phyloP scores from a whole-genome alignment of 371 early-diverging fungal genomes.

The Catenaria anguillulae region DNA sequence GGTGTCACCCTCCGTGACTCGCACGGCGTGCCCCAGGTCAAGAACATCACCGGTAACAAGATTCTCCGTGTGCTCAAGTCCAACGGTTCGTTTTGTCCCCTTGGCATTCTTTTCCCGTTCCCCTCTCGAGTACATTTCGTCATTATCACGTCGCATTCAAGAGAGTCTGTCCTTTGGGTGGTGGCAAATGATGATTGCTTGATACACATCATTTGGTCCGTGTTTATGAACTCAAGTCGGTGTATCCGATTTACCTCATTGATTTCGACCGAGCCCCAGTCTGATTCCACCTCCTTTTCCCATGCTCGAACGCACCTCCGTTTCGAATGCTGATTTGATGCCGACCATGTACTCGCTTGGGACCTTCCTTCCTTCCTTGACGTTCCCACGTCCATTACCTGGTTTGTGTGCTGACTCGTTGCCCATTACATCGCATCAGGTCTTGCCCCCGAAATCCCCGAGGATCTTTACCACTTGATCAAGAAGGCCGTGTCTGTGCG shows the following conservation, averaged over 20 bases:
- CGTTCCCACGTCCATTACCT: not conserved
- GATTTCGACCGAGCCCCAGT: not conserved
- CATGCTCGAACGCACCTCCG: too few relatives aligned
- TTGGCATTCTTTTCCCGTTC: conserved; percentile 7
- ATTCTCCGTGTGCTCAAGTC: conserved; percentile 84
- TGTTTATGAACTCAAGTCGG: conserved; percentile 4
- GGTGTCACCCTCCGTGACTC: conserved; percentile 97
- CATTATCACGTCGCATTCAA: too few relatives aligned
- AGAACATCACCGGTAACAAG: conserved; percentile 90
- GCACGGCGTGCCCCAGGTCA: conserved; percentile 96
- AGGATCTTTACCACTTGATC: conserved; percentile 98
- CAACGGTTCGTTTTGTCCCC: conserved; percentile 33
- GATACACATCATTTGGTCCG: conserved; percentile 10
- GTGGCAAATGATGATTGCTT: conserved; percentile 3
- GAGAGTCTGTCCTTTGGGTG: conserved; percentile 4
- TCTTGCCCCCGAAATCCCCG: conserved; percentile 95
- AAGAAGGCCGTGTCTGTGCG: conserved; percentile 99
- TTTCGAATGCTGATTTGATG: too few relatives aligned
- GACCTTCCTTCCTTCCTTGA: not conserved
- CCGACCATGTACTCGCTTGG: too few relatives aligned
- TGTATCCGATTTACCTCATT: not conserved
- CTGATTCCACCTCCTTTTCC: not conserved
- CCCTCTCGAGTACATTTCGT: too few relatives aligned
- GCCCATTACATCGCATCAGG: too few relatives aligned
- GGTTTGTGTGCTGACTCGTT: too few relatives aligned